Base-by-base conservation (phyloP, 2,329 filamentous ascomycete species). In the Huntiella decipiens region DNA sequence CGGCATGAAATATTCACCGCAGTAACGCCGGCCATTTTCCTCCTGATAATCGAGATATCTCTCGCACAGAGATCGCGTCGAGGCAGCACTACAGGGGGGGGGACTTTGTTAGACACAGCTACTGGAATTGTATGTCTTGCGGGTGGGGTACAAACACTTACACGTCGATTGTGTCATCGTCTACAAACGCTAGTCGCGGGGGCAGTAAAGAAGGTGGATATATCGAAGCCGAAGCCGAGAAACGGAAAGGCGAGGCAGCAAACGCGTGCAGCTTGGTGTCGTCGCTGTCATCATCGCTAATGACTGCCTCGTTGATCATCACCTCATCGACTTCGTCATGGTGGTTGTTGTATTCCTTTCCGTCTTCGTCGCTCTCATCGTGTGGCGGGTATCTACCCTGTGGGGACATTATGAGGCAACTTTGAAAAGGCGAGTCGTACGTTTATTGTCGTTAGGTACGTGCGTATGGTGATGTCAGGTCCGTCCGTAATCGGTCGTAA, bases 11-110 rank as follows among this genome's bases (percentile, higher is more conserved):
- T 79, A 80, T 32, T 66, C 65, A 32, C 70, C 64, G 54, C 77
- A 76, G 55, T 75, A 77, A 52, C 77, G 67, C 16, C 77, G 71
- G 38, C 67, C 73, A 58, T 80, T 70, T 51, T 79, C 74, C 50
- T 70, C 62, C 46, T 72, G 63, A 51, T 71, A 70, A 54, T 74
- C 67, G 31, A 79, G 62, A 51, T 70, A 67, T 48, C 61, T 57
- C 36, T 64, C 65, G 55, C 64, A 67, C 43, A 70, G 55, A n/a
- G 67, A 70, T 41, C 66, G 60, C 13, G 66, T 70, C 10, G 67
- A 65, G 1, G 63, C 61, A 48, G 60, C 60, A 46, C 63, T 65
- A 28, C 22, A 17, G 17, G 8, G 6, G 8, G 6, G 22, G 8
- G 6, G 7, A 28, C 22, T 10, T 28, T 8, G 22, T 28, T 28